Conservation (phyloP, 805 yeast species). For the Lachancea quebecensis region DNA sequence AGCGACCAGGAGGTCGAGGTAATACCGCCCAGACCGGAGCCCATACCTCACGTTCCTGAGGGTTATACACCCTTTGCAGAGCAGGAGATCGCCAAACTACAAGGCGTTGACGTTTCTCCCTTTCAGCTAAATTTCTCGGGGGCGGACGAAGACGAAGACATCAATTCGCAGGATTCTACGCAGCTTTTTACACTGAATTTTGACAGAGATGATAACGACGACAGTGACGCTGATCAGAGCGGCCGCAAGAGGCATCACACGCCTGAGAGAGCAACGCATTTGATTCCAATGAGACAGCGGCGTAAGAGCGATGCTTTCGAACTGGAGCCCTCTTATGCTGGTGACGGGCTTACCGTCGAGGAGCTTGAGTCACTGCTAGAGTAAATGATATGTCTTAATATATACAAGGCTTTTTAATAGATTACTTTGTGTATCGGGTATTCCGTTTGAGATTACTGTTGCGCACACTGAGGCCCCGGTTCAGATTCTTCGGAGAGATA, state of each 20-base stretch:
- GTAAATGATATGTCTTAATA: not conserved
- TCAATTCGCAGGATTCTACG: slow-evolving; percentile 17
- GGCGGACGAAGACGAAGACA: slow-evolving; percentile 19
- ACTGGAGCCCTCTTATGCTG: slow-evolving; percentile 17
- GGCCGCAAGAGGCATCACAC: slow-evolving; percentile 12
- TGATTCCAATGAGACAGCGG: not conserved
- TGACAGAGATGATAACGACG: slow-evolving; percentile 22
- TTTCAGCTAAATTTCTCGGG: slow-evolving; percentile 13
- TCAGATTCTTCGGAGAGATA: slow-evolving; percentile 15
- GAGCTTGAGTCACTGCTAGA: slow-evolving; percentile 22
- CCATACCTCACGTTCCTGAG: slow-evolving; percentile 39
- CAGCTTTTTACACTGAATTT: slow-evolving; percentile 13
- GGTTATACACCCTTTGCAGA: slow-evolving; percentile 37
- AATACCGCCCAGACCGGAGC: slow-evolving; percentile 36
- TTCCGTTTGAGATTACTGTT: slow-evolving; percentile 27
- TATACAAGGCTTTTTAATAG: slow-evolving; percentile 4
- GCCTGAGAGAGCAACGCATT: not conserved
- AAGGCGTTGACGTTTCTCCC: slow-evolving; percentile 17
- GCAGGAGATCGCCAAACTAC: slow-evolving; percentile 26
- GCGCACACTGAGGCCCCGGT: slow-evolving; percentile 35
- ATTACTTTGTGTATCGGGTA: not conserved
- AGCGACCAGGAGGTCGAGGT: slow-evolving; percentile 39
- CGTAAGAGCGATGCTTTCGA: slow-evolving; percentile 4
- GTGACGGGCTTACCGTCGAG: slow-evolving; percentile 21
- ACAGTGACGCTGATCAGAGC: slow-evolving; percentile 8